Percentiles rank a stretch among this genome's conserved stretches.
These are phyloP conservation scores for Penicillium decumbens DNA, from an alignment of 2,329 filamentous ascomycete species.

Conservation along the genomic window DNA sequence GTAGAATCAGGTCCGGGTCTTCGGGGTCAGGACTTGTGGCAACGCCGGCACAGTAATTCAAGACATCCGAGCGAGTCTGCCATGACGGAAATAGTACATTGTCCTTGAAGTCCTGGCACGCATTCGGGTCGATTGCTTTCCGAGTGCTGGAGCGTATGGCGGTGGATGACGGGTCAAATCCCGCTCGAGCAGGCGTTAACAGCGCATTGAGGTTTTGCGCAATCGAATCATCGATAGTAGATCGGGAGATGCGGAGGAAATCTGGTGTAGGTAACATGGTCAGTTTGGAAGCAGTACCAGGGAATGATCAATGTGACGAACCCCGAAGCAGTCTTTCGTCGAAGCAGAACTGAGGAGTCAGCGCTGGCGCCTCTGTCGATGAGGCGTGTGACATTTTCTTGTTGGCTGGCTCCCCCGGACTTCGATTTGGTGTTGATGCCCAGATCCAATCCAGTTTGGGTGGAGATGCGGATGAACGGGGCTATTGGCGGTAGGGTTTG, in stretches of 20 bases:
- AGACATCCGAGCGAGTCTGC: conserved; percentile 74
- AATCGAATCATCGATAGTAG: conserved; percentile 87
- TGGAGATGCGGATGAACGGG: conserved; percentile 3
- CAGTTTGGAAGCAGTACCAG: conserved; percentile 12
- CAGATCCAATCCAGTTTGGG: conserved; percentile 43
- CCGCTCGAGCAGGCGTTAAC: conserved; percentile 63
- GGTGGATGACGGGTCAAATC: conserved; percentile 78
- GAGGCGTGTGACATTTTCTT: conserved; percentile 39
- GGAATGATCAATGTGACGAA: conserved; percentile 34
- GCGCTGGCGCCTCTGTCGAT: conserved; percentile 45
- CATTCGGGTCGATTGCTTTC: conserved; percentile 54
- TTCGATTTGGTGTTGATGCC: conserved; percentile 26
- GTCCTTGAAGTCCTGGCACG: conserved; percentile 70
- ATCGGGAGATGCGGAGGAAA: conserved; percentile 81
- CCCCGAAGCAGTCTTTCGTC: conserved; percentile 65
- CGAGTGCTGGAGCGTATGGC: conserved; percentile 52
- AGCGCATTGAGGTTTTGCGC: conserved; percentile 88
- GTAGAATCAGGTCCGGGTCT: conserved; percentile 69
- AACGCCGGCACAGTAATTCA: conserved; percentile 84
- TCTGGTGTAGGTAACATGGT: conserved; percentile 66
- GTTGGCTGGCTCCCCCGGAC: conserved; percentile 18
- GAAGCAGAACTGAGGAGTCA: conserved; percentile 76
- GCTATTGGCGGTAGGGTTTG: not conserved
- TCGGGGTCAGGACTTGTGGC: conserved; percentile 82
- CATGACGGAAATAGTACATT: conserved; percentile 81